These are phyloP conservation scores for Salinomyces thailandicus DNA, from an alignment of 2,329 filamentous ascomycete species.

Conservation along the genomic window DNA sequence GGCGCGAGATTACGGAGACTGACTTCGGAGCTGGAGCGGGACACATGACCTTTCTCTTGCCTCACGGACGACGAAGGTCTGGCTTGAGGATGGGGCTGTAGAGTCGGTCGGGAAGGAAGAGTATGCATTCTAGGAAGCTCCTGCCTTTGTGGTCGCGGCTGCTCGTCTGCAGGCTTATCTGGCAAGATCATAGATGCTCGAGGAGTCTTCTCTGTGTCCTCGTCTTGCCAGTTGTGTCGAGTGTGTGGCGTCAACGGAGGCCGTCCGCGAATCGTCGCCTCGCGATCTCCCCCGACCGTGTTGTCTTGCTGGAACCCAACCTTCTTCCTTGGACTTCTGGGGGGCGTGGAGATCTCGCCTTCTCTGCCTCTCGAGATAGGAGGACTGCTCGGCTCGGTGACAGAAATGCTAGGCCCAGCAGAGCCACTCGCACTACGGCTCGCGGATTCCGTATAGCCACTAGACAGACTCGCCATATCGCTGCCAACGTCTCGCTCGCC, in stretches of 20 bases:
- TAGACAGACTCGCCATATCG: conserved; percentile 40
- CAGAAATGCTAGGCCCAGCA: conserved; percentile 25
- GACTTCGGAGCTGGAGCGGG: conserved; percentile 13
- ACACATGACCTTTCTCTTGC: conserved; percentile 4
- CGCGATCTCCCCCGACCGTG: neutral
- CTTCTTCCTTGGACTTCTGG: conserved; percentile 34
- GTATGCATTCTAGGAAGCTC: conserved; percentile 12
- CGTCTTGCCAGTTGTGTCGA: conserved; percentile 7
- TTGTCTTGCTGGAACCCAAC: conserved; percentile 21
- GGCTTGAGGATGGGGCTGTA: neutral
- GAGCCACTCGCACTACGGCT: conserved; percentile 25
- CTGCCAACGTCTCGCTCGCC: conserved; percentile 32
- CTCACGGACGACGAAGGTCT: neutral
- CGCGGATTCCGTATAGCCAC: conserved; percentile 29
- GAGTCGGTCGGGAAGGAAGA: conserved; percentile 3
- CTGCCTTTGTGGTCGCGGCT: conserved; percentile 9
- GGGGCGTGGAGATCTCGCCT: conserved; percentile 37
- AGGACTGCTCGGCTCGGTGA: conserved; percentile 26
- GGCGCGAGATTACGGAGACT: conserved; percentile 16
- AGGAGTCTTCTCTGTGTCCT: conserved; percentile 30
- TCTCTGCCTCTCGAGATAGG: conserved; percentile 17
- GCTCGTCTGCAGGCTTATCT: conserved; percentile 5
- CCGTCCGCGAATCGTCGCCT: conserved; percentile 3
- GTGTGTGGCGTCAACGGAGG: conserved; percentile 12
- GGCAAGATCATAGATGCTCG: conserved; percentile 19